These are phyloP conservation scores for Clonostachys rosea DNA, from an alignment of 2,329 filamentous ascomycete genomes.

Conservation along the genomic window DNA sequence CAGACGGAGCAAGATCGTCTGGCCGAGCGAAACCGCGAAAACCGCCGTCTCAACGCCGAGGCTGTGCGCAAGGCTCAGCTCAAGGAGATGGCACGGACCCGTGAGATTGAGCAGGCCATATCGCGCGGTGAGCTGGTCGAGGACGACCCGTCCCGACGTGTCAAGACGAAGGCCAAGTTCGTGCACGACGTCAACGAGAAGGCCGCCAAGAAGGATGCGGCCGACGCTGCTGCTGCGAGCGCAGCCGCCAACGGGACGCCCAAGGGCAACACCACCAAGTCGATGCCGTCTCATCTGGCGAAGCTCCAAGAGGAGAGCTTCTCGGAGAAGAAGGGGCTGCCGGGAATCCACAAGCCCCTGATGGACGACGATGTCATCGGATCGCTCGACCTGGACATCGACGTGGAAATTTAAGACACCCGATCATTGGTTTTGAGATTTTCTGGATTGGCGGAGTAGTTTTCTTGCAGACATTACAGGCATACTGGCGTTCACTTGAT, in stretches of 20 bases:
- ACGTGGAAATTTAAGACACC: constrained; percentile 68
- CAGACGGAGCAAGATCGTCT: constrained; percentile 75
- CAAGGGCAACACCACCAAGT: constrained; percentile 21
- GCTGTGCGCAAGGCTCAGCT: constrained; percentile 88
- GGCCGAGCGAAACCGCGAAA: constrained; percentile 77
- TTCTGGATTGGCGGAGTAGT: background rate
- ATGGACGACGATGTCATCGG: constrained; percentile 93
- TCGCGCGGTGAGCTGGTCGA: constrained; percentile 58
- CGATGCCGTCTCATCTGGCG: constrained; percentile 44
- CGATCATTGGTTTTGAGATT: no score
- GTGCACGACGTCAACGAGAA: constrained; percentile 57
- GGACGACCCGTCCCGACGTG: constrained; percentile 55
- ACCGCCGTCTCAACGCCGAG: constrained; percentile 80
- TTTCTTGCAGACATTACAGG: no score
- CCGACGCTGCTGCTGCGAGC: constrained; percentile 38
- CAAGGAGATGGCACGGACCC: constrained; percentile 65
- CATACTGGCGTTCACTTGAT: no score
- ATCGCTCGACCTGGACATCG: constrained; percentile 82
- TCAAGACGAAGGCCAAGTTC: constrained; percentile 64
- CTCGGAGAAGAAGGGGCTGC: constrained; percentile 54
- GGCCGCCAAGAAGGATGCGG: constrained; percentile 39
- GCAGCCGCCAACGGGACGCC: constrained; percentile 51
- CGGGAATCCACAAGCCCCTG: constrained; percentile 71
- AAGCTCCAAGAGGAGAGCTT: constrained; percentile 49
- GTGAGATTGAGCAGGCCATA: constrained; percentile 55